phyloP scores from a whole-genome alignment of 169 alveolate genomes.

The Plasmodium gaboni region DNA sequence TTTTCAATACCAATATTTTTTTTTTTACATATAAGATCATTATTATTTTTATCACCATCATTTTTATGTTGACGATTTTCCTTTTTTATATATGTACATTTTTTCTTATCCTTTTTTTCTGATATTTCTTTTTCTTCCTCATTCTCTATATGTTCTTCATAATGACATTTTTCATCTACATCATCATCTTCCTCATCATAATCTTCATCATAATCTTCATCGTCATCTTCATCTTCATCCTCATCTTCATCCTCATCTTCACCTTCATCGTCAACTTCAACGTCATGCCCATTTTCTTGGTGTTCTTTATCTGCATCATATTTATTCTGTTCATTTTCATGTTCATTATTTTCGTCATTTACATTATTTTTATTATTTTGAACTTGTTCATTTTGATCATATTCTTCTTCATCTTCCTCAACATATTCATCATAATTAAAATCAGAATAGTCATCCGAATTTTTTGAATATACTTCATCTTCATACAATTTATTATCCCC shows the following conservation, averaged over 20 bases:
- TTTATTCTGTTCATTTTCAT: not conserved
- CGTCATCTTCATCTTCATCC: not conserved
- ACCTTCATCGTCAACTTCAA: not conserved
- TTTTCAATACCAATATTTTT: not conserved
- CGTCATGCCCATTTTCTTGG: not conserved
- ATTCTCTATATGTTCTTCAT: conserved; percentile 2
- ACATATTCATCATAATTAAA: conserved; percentile 22
- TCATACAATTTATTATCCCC: conserved; percentile 8
- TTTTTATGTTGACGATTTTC: not conserved
- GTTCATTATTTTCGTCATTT: not conserved
- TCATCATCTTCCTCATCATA: not conserved
- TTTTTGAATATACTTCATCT: not conserved
- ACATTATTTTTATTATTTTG: not conserved
- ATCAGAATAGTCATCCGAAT: conserved; percentile 49
- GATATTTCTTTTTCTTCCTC: conserved; percentile 1
- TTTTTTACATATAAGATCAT: conserved; percentile 9
- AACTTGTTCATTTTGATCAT: conserved; percentile 9
- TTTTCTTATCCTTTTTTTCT: conserved; percentile 2
- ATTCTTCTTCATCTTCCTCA: conserved; percentile 36
- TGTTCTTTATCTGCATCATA: not conserved
- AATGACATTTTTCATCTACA: not conserved
- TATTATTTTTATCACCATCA: conserved; percentile 9
- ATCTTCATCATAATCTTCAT: too few species aligned
- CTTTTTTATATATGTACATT: not conserved
- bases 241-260: not conserved